phyloP scores from a whole-genome alignment of 2,329 filamentous ascomycete species.

The Curvularia verruculosa region DNA sequence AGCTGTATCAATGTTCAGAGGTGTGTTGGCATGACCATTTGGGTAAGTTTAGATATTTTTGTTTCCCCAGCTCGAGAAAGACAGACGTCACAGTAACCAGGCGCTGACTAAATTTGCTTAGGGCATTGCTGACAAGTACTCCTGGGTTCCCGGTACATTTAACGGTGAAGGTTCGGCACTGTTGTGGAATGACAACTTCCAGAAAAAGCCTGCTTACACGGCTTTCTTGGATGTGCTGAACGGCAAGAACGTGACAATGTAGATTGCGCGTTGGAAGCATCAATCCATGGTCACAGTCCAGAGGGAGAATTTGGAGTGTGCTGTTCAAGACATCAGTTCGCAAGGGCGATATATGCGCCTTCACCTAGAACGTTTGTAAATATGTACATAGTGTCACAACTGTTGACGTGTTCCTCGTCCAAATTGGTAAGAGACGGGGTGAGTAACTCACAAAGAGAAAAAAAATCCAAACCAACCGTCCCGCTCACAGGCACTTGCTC shows the following conservation, averaged over 20 bases:
- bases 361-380: not conserved
- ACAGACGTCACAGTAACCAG: not conserved
- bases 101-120: constrained; percentile 15
- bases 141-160: constrained; percentile 48
- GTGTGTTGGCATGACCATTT: constrained; percentile 52
- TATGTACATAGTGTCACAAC: not conserved
- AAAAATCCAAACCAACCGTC: not conserved
- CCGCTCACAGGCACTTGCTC: not conserved
- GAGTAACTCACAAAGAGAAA: not conserved
- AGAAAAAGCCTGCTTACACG: constrained; percentile 43
- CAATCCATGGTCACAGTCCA: too few relatives aligned
- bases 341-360: not conserved
- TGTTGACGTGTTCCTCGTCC: not conserved
- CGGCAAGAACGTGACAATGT: constrained; percentile 13
- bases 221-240: constrained; percentile 33
- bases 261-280: not conserved
- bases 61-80: too few relatives aligned
- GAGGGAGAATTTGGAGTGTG: not conserved
- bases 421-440: not conserved
- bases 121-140: constrained; percentile 43
- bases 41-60: constrained; percentile 49
- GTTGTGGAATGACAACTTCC: constrained; percentile 39
- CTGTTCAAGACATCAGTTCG: not conserved
- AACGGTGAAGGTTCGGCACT: constrained; percentile 43
- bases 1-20: constrained; percentile 42